A percentile compares a stretch with the other conserved stretches of the same genome.
phyloP scores from a whole-genome alignment of 1,284 basidiomycete genomes.

The Xerocomus subilludens region DNA sequence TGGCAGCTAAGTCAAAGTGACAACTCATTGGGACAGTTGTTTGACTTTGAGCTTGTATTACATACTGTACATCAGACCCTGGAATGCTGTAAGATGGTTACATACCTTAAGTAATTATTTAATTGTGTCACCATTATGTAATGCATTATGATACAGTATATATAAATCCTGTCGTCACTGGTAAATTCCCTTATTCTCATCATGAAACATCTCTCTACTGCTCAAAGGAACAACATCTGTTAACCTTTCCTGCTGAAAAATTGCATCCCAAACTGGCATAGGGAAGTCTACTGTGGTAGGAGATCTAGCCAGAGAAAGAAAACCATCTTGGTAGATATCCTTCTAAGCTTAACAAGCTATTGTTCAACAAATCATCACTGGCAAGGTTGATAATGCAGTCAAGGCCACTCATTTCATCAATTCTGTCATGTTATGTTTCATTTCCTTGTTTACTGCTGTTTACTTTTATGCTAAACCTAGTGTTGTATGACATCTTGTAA shows the following conservation, averaged over 20 bases:
- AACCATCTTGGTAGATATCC: background rate
- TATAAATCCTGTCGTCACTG: background rate
- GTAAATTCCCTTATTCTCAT: background rate
- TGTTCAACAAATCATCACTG: slow-evolving; percentile 10
- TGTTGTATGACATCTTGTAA: too few relatives aligned
- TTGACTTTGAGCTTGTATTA: too few relatives aligned
- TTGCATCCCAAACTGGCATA: background rate
- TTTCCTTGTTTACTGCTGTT: too few relatives aligned
- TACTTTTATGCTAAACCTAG: too few relatives aligned
- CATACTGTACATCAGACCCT: too few relatives aligned
- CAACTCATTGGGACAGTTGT: too few relatives aligned
- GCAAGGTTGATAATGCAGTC: background rate
- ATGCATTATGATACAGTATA: background rate
- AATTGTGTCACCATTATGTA: background rate
- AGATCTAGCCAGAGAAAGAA: background rate
- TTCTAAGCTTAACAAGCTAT: slow-evolving; percentile 5
- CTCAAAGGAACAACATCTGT: background rate
- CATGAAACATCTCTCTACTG: background rate
- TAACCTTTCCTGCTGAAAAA: background rate
- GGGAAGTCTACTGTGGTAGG: background rate
- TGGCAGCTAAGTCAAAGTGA: too few relatives aligned
- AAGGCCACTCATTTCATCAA: slow-evolving; percentile 4
- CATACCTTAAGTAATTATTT: background rate
- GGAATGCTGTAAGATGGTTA: background rate
- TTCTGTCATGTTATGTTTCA: too few relatives aligned